Base-by-base conservation (phyloP, 1,284 basidiomycete species). In the Malassezia vespertilionis region DNA sequence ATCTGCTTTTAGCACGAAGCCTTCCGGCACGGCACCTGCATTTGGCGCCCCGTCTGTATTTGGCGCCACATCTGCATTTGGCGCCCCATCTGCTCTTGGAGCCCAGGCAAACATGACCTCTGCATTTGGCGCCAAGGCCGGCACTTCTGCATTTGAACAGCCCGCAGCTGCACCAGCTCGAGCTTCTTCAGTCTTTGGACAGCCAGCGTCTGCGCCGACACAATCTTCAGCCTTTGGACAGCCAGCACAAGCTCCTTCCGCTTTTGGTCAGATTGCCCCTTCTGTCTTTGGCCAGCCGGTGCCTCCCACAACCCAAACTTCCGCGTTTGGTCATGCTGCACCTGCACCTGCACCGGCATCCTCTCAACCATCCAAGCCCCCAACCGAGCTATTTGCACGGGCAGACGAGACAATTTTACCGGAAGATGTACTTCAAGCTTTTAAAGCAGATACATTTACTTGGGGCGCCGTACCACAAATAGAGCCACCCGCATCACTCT, bases 401-500 rank as follows among this genome's bases (percentile, higher is more conserved):
- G 5, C 26, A 26, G 17, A n/a, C 33, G 42, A 34, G 23, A 22
- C 9, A 15, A 31, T 34, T 4, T 24, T 51, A 20, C 48, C 48
- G 6, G 14, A 15, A 9, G 48, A 51, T 31, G 43, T 51, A 12
- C 38, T 33, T 9, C 36, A 33, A 6, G 30, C 24, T 12, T 51
- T 51, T 33, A 15, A 44, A 5, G 38, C 40, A 9, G 42, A 40
- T 5, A n/a, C 23, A 9, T 51, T 51, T 37, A 15, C 18, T 8
- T 51, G 48, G 48, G 48, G 26, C 14, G 17, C 24, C 6, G 39
- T 51, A 6, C 48, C 48, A 12, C 40, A 39, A 14, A 35, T 37
- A n/a, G 48, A 51, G 43, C 48, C 48, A 8, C 48, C 48, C 5
- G 20, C n/a, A 2, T 31, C 48, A 5, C 27, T 51, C 5, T 45